Base-by-base conservation (phyloP, 2,329 filamentous ascomycete species). In the Dryadomyces sulphureus region DNA sequence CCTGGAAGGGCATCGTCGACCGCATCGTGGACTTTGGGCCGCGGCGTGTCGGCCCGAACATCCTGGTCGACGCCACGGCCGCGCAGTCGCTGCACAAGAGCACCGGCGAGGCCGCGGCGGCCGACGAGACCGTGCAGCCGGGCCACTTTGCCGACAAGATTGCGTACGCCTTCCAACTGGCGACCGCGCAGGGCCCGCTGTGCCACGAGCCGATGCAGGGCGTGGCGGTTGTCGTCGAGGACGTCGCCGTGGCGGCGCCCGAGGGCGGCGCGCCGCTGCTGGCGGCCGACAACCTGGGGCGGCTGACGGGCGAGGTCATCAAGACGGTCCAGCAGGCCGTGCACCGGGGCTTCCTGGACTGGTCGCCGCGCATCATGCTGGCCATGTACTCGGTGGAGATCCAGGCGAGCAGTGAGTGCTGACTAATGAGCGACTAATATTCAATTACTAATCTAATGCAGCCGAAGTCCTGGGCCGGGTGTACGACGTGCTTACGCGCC, bases 381-480 rank as follows among this genome's bases (percentile, higher is more conserved):
- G 92, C 92, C 44, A 96, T 96, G 87, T 98, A 98, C 68, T 87
- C 79, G 46, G 94, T 90, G 61, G 92, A 96, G 61, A 96, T 98
- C 57, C 92, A 96, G 72, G 88, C 90, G 25, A 89, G 85, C 20
- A 90, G 78, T 82, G 70, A 61, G 76, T 65, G 12, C 17, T 34
- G 27, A 34, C 9, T 32, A 30, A 7, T 32, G 27, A 8, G 16
- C 12, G 27, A 32, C 16, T 32, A 32, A 9, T 32, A 9, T n/a
- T 22, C 9, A n/a, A 9, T 39, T 20, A 20, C 21, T 32, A 39
- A 30, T 22, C 24, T 16, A 17, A 12, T 14, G n/a, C 16, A 78
- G 79, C 89, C 56, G 92, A 96, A 63, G 92, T 96, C 38, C 78
- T 98, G 5, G 92, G 92, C 20, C 81, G 87, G 25, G 92, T 96